Percentiles rank a stretch among this genome's conserved stretches.
These are phyloP conservation scores for Pilatotrama ljubarskyi DNA, from an alignment of 768 basidiomycete species.

Conservation along the genomic window DNA sequence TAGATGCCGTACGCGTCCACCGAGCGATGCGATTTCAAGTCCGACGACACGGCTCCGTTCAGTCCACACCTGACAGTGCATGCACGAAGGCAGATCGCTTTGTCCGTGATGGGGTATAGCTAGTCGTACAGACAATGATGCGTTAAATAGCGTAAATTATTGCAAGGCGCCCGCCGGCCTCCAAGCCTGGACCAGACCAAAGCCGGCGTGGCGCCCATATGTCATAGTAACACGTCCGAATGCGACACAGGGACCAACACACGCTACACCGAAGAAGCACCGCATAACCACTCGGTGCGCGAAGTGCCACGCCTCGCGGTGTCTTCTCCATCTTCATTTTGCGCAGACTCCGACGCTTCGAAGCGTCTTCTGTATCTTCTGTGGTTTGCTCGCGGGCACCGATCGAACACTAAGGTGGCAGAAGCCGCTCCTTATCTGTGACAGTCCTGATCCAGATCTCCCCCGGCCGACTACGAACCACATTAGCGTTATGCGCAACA, in stretches of 20 bases:
- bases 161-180: too few relatives aligned
- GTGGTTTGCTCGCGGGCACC: background rate
- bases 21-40: too few relatives aligned
- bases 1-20: too few relatives aligned
- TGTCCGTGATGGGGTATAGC: background rate
- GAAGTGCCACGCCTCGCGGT: too few relatives aligned
- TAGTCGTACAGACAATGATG: background rate
- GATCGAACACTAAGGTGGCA: conserved; percentile 32
- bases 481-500: background rate
- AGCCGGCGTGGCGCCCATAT: too few relatives aligned
- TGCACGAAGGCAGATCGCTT: background rate
- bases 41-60: too few relatives aligned
- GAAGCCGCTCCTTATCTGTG: conserved; percentile 60
- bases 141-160: conserved; percentile 5
- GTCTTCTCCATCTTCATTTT: too few relatives aligned
- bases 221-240: too few relatives aligned
- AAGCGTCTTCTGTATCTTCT: background rate
- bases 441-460: conserved; percentile 75
- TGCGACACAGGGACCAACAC: background rate
- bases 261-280: background rate
- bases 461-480: conserved; percentile 57
- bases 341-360: background rate
- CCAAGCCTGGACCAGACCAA: too few relatives aligned
- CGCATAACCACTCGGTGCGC: background rate
- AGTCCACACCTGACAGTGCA: background rate